These are phyloP conservation scores for Carnegiea gigantea DNA, from an alignment of 179 eudicot species.

Conservation along the genomic window DNA sequence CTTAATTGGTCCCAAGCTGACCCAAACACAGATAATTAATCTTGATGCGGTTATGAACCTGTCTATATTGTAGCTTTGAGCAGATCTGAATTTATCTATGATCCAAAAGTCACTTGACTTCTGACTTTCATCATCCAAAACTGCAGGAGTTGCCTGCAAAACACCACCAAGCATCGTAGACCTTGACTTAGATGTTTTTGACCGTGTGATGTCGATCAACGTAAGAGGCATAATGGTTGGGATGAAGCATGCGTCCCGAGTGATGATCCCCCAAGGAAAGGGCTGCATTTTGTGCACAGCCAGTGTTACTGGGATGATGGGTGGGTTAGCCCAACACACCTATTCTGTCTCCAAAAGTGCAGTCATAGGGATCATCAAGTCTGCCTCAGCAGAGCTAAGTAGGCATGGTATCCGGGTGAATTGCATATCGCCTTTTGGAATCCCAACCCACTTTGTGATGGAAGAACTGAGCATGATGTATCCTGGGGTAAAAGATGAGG, in stretches of 20 bases:
- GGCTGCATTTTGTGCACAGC: conserved; percentile 80
- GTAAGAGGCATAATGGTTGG: conserved; percentile 73
- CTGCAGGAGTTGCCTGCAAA: conserved; percentile 56
- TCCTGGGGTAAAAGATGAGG: conserved; percentile 45
- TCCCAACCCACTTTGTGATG: conserved; percentile 66
- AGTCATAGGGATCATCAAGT: conserved; percentile 63
- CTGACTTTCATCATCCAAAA: not conserved
- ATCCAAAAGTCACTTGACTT: not conserved
- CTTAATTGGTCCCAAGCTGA: too few relatives aligned
- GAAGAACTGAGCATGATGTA: conserved; percentile 44
- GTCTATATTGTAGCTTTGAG: not conserved
- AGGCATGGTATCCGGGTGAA: conserved; percentile 73
- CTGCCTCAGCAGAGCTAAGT: conserved; percentile 59
- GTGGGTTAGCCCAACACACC: conserved; percentile 76
- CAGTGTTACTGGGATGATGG: conserved; percentile 69
- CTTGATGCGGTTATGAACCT: too few relatives aligned
- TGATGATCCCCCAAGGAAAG: conserved; percentile 60
- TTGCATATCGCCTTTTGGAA: conserved; percentile 69
- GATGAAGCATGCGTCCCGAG: conserved; percentile 75
- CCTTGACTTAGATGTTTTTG: conserved; percentile 58
- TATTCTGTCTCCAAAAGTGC: conserved; percentile 63
- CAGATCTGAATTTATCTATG: not conserved
- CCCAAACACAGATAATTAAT: too few relatives aligned
- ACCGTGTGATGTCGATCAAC: conserved; percentile 66
- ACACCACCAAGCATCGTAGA: conserved; percentile 54